A percentile compares a stretch with the other conserved stretches of the same genome.
These are phyloP conservation scores for Pseudohalonectria lignicola DNA, from an alignment of 2,329 filamentous ascomycete species.

Conservation along the genomic window DNA sequence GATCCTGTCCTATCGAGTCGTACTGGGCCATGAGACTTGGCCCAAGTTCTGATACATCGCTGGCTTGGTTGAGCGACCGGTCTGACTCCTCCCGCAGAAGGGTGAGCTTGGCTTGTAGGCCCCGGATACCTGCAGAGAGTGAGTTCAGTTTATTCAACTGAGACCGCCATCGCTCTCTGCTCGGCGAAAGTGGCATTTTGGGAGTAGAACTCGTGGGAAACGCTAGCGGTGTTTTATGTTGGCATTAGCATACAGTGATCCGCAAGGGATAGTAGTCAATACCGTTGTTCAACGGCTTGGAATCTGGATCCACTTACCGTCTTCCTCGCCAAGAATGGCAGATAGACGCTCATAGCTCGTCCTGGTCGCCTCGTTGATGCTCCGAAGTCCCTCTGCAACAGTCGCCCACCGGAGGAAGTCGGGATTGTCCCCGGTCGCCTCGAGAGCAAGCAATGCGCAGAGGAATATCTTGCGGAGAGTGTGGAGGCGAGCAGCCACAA, in stretches of 20 bases:
- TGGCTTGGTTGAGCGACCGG: conserved; percentile 61
- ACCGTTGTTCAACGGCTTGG: too few relatives aligned
- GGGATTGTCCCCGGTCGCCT: conserved; percentile 65
- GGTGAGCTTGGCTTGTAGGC: conserved; percentile 89
- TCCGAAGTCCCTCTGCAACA: conserved; percentile 64
- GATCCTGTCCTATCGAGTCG: conserved; percentile 83
- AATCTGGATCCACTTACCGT: conserved; percentile 44
- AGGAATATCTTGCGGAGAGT: conserved; percentile 75
- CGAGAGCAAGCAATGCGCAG: conserved; percentile 79
- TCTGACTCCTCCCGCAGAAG: conserved; percentile 84
- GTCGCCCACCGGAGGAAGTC: conserved; percentile 72
- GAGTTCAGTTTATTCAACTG: conserved; percentile 83
- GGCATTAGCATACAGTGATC: conserved; percentile 7
- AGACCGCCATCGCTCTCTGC: conserved; percentile 73
- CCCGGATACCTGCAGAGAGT: conserved; percentile 80
- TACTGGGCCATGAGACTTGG: conserved; percentile 78
- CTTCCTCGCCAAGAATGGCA: conserved; percentile 64
- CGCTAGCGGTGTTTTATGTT: conserved; percentile 19
- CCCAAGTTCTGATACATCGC: conserved; percentile 64
- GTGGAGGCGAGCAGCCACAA: conserved; percentile 69
- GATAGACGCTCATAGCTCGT: conserved; percentile 55
- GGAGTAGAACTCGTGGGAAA: conserved; percentile 46
- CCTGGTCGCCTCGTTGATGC: conserved; percentile 49
- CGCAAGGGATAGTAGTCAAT: too few relatives aligned
- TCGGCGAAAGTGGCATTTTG: conserved; percentile 52